Base-by-base conservation (phyloP, 768 basidiomycete species). In the Rubroboletus pulcherrimus region DNA sequence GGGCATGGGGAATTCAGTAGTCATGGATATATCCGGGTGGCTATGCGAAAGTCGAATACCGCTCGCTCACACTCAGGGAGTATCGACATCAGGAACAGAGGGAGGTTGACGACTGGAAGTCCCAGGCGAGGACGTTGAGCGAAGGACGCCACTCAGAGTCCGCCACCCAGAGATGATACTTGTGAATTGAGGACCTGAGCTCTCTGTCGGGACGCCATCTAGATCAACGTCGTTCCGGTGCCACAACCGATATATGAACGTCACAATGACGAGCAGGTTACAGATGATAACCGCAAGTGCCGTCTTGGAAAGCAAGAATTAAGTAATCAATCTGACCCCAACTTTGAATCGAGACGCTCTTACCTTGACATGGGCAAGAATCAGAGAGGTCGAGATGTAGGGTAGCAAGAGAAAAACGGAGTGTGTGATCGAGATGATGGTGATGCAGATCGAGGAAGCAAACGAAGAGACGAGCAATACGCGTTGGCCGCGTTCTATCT, bases 301-400 rank as follows among this genome's bases (percentile, higher is more conserved):
- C 39, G 38, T 41, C 63, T 64, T 19, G 38, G 26, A 49, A 40
- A 30, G 37, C 9, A 24, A 53, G 5, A 34, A 35, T 19, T 5
- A 48, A 24, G n/a, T 48, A 14, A 26, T 26, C 26, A 1, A 17
- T 15, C 8, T 10, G 26, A n/a, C 17, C 3, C n/a, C 24, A 5
- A 39, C 19, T 38, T 4, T 5, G 39, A 15, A 30, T 8, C 31
- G 37, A 21, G 5, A 1, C 1, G 7, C n/a, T 5, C 53, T 43
- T 31, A 60, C 61, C 57, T 55, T 59, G 45, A 66, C 19, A 26
- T 56, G 51, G 5, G 33, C 52, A 7, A 65, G 34, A 17, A 62
- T n/a, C 17, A 47, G 15, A 17, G 21, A 11, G 10, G 21, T 41
- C 12, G 3, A 26, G 1, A 4, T n/a, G 9, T 11, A n/a, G 1